These are phyloP conservation scores for Pseudogymnoascus sp. DNA, from an alignment of 2,329 filamentous ascomycete species.

Conservation along the genomic window DNA sequence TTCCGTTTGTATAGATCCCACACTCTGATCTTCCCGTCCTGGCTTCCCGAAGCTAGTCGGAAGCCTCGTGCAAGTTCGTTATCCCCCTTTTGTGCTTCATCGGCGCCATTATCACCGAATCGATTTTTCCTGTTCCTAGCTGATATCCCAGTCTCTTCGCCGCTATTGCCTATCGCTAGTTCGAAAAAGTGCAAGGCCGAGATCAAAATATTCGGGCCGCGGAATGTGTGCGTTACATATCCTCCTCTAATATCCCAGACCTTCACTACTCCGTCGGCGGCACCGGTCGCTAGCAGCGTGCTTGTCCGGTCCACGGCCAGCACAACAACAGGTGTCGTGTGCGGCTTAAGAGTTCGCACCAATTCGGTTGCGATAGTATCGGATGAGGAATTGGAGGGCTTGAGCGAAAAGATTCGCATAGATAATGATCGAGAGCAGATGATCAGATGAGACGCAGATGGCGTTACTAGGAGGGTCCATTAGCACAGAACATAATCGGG, in stretches of 20 bases:
- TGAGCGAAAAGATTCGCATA: constrained; percentile 82
- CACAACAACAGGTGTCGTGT: constrained; percentile 82
- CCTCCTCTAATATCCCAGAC: constrained; percentile 92
- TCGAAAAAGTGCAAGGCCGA: constrained; percentile 92
- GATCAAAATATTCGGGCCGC: constrained; percentile 83
- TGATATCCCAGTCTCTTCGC: constrained; percentile 31
- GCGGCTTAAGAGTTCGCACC: constrained; percentile 77
- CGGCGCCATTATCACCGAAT: constrained; percentile 40
- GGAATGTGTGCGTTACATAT: constrained; percentile 90
- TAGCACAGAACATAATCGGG: constrained; percentile 11
- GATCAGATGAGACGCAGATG: constrained; percentile 78
- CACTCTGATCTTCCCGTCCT: constrained; percentile 85
- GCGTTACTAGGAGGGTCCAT: constrained; percentile 62
- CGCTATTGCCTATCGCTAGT: constrained; percentile 42
- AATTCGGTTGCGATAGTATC: constrained; percentile 58
- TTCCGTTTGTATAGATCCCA: constrained; percentile 86
- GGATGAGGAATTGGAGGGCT: constrained; percentile 47
- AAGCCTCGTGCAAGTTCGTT: constrained; percentile 53
- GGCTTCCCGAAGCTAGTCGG: constrained; percentile 80
- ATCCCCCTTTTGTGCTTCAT: constrained; percentile 34
- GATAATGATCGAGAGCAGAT: constrained; percentile 91
- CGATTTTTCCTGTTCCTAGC: constrained; percentile 40
- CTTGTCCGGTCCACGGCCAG: constrained; percentile 79
- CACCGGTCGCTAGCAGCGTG: constrained; percentile 84
- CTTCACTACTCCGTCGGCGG: constrained; percentile 88